Percentiles rank a stretch among this genome's conserved stretches.
These are phyloP conservation scores for Solanum chmielewskii DNA, from an alignment of 257 asterid genomes.

Conservation along the genomic window DNA sequence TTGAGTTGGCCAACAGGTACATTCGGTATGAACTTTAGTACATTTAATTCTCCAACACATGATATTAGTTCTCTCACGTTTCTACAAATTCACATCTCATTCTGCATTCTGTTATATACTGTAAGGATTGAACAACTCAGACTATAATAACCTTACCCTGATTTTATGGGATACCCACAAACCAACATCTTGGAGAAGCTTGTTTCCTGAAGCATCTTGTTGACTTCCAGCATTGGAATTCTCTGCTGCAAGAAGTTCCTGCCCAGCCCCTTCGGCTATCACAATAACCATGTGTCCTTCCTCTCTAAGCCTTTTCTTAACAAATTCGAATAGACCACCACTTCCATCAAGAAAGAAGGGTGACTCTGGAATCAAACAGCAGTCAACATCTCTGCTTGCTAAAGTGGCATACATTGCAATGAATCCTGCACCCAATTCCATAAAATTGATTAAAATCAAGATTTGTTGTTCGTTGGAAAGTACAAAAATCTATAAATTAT, in stretches of 20 bases:
- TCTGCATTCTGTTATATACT: not conserved
- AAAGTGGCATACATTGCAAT: constrained; percentile 95
- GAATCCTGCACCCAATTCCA: constrained; percentile 43
- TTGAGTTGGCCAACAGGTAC: not conserved
- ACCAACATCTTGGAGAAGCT: constrained; percentile 79
- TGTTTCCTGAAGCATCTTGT: constrained; percentile 87
- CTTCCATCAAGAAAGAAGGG: constrained; percentile 83
- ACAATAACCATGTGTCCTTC: constrained; percentile 92
- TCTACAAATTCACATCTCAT: not conserved
- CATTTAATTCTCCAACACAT: not conserved
- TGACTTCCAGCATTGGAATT: constrained; percentile 21
- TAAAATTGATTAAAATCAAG: not conserved
- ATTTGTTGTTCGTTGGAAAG: not conserved
- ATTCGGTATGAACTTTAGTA: not conserved
- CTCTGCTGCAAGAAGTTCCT: constrained; percentile 56
- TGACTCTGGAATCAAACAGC: constrained; percentile 90
- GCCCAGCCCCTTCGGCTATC: constrained; percentile 93
- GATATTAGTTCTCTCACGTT: not conserved
- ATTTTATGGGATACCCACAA: constrained; percentile 78
- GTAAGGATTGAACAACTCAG: not conserved
- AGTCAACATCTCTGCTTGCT: constrained; percentile 94
- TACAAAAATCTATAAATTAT: not conserved
- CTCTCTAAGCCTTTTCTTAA: constrained; percentile 63
- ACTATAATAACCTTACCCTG: constrained; percentile 33
- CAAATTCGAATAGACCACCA: constrained; percentile 69